Evolutionary conservation across 1,139 yeast genomes (phyloP).

Genomic region (Blastobotrys raffinosifermentans): DNA sequence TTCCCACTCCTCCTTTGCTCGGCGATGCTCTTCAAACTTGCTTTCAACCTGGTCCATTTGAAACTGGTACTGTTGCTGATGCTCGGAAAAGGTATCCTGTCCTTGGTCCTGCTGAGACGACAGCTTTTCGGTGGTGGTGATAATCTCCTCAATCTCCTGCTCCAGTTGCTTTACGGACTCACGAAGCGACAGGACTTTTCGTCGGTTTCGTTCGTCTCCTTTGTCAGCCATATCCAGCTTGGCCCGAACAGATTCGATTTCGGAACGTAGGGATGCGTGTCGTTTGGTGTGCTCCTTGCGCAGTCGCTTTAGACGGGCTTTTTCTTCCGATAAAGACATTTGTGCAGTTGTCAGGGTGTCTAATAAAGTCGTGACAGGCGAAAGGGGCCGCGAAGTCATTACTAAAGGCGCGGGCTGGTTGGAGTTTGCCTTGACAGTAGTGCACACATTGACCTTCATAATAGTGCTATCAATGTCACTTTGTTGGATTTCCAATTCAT

Average conservation of each 20-base stretch:
- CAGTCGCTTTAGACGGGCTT: constrained; percentile 27
- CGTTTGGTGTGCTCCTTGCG: constrained; percentile 33
- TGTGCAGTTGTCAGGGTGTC: constrained; percentile 34
- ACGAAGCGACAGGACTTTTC: constrained; percentile 30
- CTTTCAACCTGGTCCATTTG: constrained; percentile 16
- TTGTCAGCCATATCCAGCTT: constrained; percentile 32
- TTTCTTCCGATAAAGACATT: constrained; percentile 31
- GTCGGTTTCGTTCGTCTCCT: constrained; percentile 31
- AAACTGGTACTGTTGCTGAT: constrained; percentile 18
- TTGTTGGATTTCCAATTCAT: constrained; percentile 28
- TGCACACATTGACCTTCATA: constrained; percentile 19
- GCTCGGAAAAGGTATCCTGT: constrained; percentile 12
- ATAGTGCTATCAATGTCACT: constrained; percentile 6
- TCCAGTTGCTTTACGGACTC: constrained; percentile 32
- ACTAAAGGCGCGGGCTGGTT: constrained; percentile 9
- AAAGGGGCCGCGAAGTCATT: constrained; percentile 31
- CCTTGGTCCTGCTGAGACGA: constrained; percentile 11
- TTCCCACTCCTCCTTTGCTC: constrained; percentile 20
- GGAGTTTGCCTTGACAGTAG: constrained; percentile 14
- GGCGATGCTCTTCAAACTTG: constrained; percentile 15
- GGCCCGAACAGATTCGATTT: constrained; percentile 29
- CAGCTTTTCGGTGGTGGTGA: constrained; percentile 12
- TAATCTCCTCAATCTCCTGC: constrained; percentile 26
- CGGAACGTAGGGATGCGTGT: constrained; percentile 29
- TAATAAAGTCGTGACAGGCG: constrained; percentile 34